These are phyloP conservation scores for Phytophthora tubulina DNA, from an alignment of 352 stramenopile species.

Conservation along the genomic window DNA sequence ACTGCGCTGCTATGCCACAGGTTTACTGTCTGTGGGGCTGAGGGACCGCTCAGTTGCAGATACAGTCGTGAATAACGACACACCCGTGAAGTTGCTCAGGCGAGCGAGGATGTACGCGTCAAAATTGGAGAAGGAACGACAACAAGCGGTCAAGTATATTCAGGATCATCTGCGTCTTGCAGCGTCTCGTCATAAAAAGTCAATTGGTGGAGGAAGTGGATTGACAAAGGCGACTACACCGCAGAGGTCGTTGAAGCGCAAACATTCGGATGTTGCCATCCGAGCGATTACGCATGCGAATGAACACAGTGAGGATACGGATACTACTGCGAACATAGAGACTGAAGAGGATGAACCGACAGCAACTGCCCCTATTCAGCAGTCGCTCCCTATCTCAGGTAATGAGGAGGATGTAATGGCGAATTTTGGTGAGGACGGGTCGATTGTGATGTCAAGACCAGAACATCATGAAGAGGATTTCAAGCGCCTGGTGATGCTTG, in stretches of 20 bases:
- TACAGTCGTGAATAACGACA: constrained; percentile 86
- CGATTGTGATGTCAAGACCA: constrained; percentile 39
- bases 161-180: constrained; percentile 64
- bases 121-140: constrained; percentile 76
- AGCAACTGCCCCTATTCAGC: constrained; percentile 26
- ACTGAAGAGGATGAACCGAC: constrained; percentile 36
- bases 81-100: constrained; percentile 76
- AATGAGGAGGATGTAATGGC: constrained; percentile 40
- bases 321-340: constrained; percentile 26
- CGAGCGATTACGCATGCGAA: constrained; percentile 27
- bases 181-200: constrained; percentile 48
- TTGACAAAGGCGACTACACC: constrained; percentile 27
- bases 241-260: constrained; percentile 54
- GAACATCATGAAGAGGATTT: constrained; percentile 81
- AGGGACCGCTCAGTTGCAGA: constrained; percentile 85
- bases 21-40: constrained; percentile 76
- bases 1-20: constrained; percentile 81
- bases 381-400: constrained; percentile 29
- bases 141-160: constrained; percentile 83
- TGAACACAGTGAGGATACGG: constrained; percentile 32
- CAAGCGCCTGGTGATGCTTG: constrained; percentile 82
- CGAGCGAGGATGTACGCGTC: constrained; percentile 78
- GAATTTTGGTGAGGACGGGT: constrained; percentile 36
- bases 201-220: constrained; percentile 20
- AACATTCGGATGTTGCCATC: constrained; percentile 49